Percentiles rank a stretch among this genome's conserved stretches.
phyloP scores from a whole-genome alignment of 176 grass and related monocot species.

The Aegilops bicornis region DNA sequence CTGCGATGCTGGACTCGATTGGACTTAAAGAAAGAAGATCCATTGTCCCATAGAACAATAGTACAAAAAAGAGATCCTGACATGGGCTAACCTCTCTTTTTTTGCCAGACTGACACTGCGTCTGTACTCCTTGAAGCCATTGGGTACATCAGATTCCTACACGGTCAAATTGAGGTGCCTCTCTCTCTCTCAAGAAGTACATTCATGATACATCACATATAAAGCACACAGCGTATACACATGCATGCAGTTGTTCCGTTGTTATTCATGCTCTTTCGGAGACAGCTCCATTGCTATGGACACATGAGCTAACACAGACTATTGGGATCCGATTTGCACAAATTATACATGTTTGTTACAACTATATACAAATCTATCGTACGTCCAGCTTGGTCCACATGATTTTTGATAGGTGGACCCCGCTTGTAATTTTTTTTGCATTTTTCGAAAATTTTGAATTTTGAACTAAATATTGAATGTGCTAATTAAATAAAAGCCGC shows the following conservation, averaged over 20 bases:
- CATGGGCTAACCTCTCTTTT: slow-evolving; percentile 48
- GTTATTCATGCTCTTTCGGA: slow-evolving; percentile 13
- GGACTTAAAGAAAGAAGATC: slow-evolving; percentile 30
- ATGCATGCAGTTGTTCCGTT: slow-evolving; percentile 24
- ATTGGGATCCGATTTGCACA: too few relatives aligned
- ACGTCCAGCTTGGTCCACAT: too few relatives aligned
- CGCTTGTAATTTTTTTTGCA: too few relatives aligned
- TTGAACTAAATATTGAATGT: too few relatives aligned
- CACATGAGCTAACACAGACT: background rate
- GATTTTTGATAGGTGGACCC: too few relatives aligned
- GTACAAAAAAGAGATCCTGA: slow-evolving; percentile 49
- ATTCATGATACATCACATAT: slow-evolving; percentile 23
- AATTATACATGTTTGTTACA: too few relatives aligned
- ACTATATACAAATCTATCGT: too few relatives aligned
- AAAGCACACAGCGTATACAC: slow-evolving; percentile 9
- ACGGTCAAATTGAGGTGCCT: slow-evolving; percentile 93
- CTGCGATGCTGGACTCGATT: background rate
- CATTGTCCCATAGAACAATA: slow-evolving; percentile 31
- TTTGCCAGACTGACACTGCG: slow-evolving; percentile 96
- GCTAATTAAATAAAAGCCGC: too few relatives aligned
- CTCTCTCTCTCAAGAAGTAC: background rate
- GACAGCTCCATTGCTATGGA: background rate
- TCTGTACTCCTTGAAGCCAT: slow-evolving; percentile 98
- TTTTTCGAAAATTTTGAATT: too few relatives aligned
- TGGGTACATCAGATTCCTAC: slow-evolving; percentile 99